Evolutionary conservation across 2,329 filamentous ascomycete genomes (phyloP).

Genomic region (Remersonia thermophila): DNA sequence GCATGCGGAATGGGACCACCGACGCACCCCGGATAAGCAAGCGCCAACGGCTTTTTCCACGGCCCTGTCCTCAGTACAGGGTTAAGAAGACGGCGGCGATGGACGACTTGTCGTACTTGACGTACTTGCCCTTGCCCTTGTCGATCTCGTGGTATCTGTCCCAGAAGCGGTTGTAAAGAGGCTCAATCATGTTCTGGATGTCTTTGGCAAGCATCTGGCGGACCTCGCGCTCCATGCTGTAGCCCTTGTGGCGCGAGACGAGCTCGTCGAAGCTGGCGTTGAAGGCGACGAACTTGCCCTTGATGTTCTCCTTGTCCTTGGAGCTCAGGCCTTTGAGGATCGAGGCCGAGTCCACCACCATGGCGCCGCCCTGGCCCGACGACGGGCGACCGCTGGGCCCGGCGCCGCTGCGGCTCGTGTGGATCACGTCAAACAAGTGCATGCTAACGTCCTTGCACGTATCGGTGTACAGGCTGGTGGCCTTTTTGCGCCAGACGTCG

Average conservation of each 20-base stretch:
- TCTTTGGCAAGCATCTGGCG: slow-evolving; percentile 67
- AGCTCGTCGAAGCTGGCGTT: slow-evolving; percentile 85
- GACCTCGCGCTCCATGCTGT: slow-evolving; percentile 86
- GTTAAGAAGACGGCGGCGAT: slow-evolving; percentile 55
- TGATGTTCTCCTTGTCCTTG: slow-evolving; percentile 93
- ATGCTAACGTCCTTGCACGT: slow-evolving; percentile 80
- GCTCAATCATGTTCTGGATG: slow-evolving; percentile 83
- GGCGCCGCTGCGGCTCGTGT: slow-evolving; percentile 58
- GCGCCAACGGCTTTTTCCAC: no score
- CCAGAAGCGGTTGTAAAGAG: slow-evolving; percentile 89
- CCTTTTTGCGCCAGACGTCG: slow-evolving; percentile 80
- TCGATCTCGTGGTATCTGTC: slow-evolving; percentile 96
- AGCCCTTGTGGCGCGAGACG: slow-evolving; percentile 66
- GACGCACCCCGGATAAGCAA: no score
- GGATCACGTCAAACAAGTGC: slow-evolving; percentile 79
- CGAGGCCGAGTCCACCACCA: slow-evolving; percentile 57
- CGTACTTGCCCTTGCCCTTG: slow-evolving; percentile 95
- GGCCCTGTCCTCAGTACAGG: slow-evolving; percentile 28
- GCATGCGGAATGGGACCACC: no score
- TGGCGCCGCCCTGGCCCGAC: slow-evolving; percentile 47
- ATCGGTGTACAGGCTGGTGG: slow-evolving; percentile 68
- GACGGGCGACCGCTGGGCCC: slow-evolving; percentile 44
- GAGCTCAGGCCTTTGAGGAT: slow-evolving; percentile 73
- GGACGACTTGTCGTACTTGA: slow-evolving; percentile 85
- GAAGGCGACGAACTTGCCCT: slow-evolving; percentile 88